Evolutionary conservation across 495 filamentous ascomycete genomes (phyloP).

Genomic region (Barbatosphaeria neglecta): DNA sequence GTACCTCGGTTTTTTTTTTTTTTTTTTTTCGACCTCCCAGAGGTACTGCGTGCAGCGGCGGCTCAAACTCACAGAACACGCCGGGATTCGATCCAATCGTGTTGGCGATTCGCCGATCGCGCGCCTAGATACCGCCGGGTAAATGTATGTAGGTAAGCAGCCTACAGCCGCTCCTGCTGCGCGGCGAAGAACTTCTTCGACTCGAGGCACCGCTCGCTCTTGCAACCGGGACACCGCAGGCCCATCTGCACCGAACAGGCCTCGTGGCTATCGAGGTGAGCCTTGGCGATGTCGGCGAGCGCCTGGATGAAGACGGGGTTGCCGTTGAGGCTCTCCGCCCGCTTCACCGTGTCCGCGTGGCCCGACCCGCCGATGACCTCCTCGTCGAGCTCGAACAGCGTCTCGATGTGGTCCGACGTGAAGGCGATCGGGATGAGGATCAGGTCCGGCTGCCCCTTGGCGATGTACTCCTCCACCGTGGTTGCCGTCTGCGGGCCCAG

Average conservation of each 20-base stretch:
- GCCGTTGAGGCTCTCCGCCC: constrained; percentile 88
- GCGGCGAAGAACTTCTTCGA: constrained; percentile 88
- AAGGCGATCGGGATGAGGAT: constrained; percentile 94
- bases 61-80: no score
- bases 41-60: no score
- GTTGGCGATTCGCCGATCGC: no score
- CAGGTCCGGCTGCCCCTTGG: constrained; percentile 82
- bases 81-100: no score
- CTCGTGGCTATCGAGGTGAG: constrained; percentile 60
- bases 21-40: no score
- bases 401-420: constrained; percentile 97
- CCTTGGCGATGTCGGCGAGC: constrained; percentile 72
- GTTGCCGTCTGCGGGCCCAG: constrained; percentile 85
- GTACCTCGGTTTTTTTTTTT: no score
- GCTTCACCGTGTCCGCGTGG: constrained; percentile 66
- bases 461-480: constrained; percentile 79
- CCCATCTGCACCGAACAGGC: constrained; percentile 71
- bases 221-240: constrained; percentile 87
- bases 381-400: constrained; percentile 85
- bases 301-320: constrained; percentile 85
- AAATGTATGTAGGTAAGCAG: no score
- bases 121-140: no score
- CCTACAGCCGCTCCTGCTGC: constrained; percentile 19
- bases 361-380: constrained; percentile 91
- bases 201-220: constrained; percentile 76